Evolutionary conservation across 2,329 filamentous ascomycete genomes (phyloP).

Genomic region (Mycosphaerella arachidis): DNA sequence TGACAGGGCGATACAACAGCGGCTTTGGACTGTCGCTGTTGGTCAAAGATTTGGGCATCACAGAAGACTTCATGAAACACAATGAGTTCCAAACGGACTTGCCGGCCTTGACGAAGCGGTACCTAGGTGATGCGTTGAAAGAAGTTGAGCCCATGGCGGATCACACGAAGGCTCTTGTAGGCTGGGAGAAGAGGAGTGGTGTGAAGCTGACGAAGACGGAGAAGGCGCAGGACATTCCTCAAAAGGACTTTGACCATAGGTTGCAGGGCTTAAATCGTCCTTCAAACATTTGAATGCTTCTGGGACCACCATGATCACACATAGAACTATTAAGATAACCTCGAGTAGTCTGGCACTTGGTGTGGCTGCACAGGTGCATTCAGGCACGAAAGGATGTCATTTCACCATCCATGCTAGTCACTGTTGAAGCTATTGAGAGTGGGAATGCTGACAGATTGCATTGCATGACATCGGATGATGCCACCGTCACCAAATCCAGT

Average conservation of each 20-base stretch:
- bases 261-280: constrained; percentile 24
- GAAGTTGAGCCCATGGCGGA: constrained; percentile 31
- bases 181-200: constrained; percentile 36
- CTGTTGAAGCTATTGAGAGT: too few species aligned
- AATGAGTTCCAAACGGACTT: constrained; percentile 32
- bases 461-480: too few species aligned
- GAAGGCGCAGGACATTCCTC: constrained; percentile 22
- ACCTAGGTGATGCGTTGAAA: constrained; percentile 32
- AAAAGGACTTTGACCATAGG: constrained; percentile 28
- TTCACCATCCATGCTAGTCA: too few species aligned
- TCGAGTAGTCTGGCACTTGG: too few species aligned
- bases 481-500: too few species aligned
- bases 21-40: constrained; percentile 35
- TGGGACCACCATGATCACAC: too few species aligned
- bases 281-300: constrained; percentile 5
- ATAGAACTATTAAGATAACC: too few species aligned
- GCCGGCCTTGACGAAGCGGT: constrained; percentile 28
- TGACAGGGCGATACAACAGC: constrained; percentile 29
- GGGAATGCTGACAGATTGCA: too few species aligned
- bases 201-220: constrained; percentile 31
- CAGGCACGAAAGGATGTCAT: too few species aligned
- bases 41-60: constrained; percentile 36
- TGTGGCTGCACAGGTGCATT: too few species aligned
- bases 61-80: constrained; percentile 34
- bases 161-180: constrained; percentile 34